phyloP scores from a whole-genome alignment of 495 filamentous ascomycete genomes.

The Aspergillus panamensis region DNA sequence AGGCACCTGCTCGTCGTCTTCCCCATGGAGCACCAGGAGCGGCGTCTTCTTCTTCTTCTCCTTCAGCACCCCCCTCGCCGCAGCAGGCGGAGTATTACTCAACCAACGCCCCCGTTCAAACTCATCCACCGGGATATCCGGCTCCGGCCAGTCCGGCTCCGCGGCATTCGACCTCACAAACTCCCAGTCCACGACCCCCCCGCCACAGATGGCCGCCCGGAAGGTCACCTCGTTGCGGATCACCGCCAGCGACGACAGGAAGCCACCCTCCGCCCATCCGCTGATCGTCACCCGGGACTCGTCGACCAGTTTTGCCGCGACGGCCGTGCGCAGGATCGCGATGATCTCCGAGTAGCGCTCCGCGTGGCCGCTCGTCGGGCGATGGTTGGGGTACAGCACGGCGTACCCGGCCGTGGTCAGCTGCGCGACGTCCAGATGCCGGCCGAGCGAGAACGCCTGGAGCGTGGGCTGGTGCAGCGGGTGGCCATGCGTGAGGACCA shows the following conservation, averaged over 20 bases:
- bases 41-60: not conserved
- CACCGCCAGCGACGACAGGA: slow-evolving; percentile 5
- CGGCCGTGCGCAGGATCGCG: not conserved
- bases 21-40: slow-evolving; percentile 1
- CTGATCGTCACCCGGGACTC: slow-evolving; percentile 9
- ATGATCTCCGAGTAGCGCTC: not conserved
- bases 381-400: not conserved
- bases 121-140: not conserved
- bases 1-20: slow-evolving; percentile 1
- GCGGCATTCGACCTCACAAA: not conserved
- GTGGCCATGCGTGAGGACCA: not conserved
- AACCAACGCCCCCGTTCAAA: not conserved
- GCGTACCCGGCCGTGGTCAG: slow-evolving; percentile 6
- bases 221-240: slow-evolving; percentile 8
- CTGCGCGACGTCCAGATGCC: slow-evolving; percentile 5
- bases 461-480: not conserved
- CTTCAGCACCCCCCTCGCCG: not conserved
- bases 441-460: not conserved
- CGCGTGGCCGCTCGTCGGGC: not conserved
- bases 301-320: slow-evolving; percentile 2
- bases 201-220: slow-evolving; percentile 6
- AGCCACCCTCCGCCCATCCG: slow-evolving; percentile 2
- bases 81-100: not conserved
- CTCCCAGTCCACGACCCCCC: slow-evolving; percentile 3
- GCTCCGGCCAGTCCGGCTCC: not conserved